Evolutionary conservation across 1,139 yeast genomes (phyloP), one percentile per base, ranked within the genome.

Genomic region (Hansenula sp.): DNA sequence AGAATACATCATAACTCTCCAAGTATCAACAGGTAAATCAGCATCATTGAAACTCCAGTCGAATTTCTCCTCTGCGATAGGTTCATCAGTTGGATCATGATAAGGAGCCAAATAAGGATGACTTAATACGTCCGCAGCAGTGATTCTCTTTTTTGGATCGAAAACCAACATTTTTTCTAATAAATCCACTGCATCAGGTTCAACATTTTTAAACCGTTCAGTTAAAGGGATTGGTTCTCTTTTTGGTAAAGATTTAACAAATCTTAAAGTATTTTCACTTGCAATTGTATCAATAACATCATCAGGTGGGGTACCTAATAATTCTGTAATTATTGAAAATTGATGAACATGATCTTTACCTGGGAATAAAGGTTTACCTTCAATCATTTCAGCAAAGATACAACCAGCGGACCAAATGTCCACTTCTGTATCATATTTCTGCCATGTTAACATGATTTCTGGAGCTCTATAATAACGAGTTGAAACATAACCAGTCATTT

Each of bases 341-440:
- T 93, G 99, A 66, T 93, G 97, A 47, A 93, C 98, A 62, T 93
- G 99, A 64, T 94, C 99, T 64, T 89, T 90, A 41, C 99, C 99
- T 1, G 99, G 99, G 76, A 93, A 93, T 40, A 93, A 72, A 2
- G 99, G 99, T 66, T 90, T 91, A n/a, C 98, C 98, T 64, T 93
- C 97, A 56, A 93, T 87, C 96, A 94, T 93, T 66, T 93, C 99
- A 12, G 98, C 96, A 61, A 93, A 87, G 52, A 93, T 93, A 69
- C 99, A 93, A 16, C 98, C 99, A n/a, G 96, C 97, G 16, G 96
- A 86, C 99, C 99, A 93, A 58, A 93, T 86, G 65, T 93, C 99
- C 35, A 94, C 99, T 67, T 93, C 98, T n/a, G 90, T 85, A 62
- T 93, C 98, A 69, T 93, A 93, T 66, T 94, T 91, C 66, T 93